Conservation (phyloP, 2,329 filamentous ascomycete genomes). For the Verticillium nonalfalfae region DNA sequence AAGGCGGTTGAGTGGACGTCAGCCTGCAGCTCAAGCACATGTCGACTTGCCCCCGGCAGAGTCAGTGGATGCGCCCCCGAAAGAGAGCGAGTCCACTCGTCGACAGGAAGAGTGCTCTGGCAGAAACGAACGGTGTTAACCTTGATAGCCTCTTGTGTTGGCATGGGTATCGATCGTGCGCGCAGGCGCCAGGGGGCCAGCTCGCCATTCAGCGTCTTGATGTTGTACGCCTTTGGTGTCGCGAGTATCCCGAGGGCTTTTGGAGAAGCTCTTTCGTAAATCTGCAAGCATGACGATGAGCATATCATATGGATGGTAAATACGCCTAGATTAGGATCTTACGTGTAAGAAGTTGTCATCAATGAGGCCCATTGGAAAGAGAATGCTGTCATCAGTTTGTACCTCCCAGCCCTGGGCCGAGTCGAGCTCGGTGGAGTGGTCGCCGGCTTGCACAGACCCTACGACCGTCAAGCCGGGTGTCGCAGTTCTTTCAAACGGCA, state of each 20-base stretch:
- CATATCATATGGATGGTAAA: neutral
- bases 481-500: slow-evolving; percentile 21
- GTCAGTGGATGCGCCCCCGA: slow-evolving; percentile 3
- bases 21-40: slow-evolving; percentile 17
- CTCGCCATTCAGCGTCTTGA: slow-evolving; percentile 28
- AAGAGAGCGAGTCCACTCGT: slow-evolving; percentile 11
- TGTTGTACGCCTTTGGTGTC: slow-evolving; percentile 17
- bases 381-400: slow-evolving; percentile 15
- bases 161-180: slow-evolving; percentile 28
- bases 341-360: slow-evolving; percentile 35
- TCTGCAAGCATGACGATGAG: slow-evolving; percentile 7
- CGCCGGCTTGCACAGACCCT: slow-evolving; percentile 10
- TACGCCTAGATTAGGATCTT: slow-evolving; percentile 2
- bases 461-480: slow-evolving; percentile 19
- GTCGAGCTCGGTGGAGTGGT: slow-evolving; percentile 2
- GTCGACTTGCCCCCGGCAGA: slow-evolving; percentile 10
- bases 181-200: slow-evolving; percentile 29
- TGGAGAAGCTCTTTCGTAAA: slow-evolving; percentile 14
- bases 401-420: slow-evolving; percentile 15
- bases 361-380: slow-evolving; percentile 18
- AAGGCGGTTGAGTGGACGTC: slow-evolving; percentile 21
- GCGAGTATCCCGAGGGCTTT: neutral
- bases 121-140: slow-evolving; percentile 17
- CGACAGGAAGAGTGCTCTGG: slow-evolving; percentile 4
- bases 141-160: slow-evolving; percentile 15